Percentiles rank a stretch among this genome's conserved stretches.
Evolutionary conservation across 768 basidiomycete genomes (phyloP).

Genomic region (Psilocybe tampanensis): DNA sequence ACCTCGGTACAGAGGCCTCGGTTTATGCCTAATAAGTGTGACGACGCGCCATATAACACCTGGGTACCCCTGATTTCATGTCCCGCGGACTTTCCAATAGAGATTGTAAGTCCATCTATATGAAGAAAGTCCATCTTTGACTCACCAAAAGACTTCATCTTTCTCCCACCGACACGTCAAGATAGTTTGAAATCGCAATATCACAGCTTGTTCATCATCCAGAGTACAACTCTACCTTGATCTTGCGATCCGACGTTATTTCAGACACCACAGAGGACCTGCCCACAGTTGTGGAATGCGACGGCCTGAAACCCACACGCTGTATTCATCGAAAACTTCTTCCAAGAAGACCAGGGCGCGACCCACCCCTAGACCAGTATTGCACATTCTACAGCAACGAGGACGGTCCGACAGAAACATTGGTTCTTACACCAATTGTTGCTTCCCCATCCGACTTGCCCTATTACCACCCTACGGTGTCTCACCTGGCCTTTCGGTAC

Average conservation of each 20-base stretch:
- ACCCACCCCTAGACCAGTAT: slow-evolving; percentile 71
- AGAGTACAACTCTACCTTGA: slow-evolving; percentile 91
- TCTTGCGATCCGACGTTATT: slow-evolving; percentile 79
- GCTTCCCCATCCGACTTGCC: slow-evolving; percentile 55
- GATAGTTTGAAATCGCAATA: slow-evolving; percentile 72
- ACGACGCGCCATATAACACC: not conserved
- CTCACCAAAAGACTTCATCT: too few species aligned
- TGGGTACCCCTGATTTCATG: slow-evolving; percentile 11
- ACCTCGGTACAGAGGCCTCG: not conserved
- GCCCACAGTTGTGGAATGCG: slow-evolving; percentile 38
- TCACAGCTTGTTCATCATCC: slow-evolving; percentile 83
- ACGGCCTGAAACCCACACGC: slow-evolving; percentile 40
- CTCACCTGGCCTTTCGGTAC: slow-evolving; percentile 82
- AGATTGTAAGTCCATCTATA: slow-evolving; percentile 7
- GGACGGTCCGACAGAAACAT: slow-evolving; percentile 18
- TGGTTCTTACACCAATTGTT: slow-evolving; percentile 66
- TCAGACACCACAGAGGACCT: slow-evolving; percentile 38
- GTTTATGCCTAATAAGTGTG: not conserved
- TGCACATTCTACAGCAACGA: slow-evolving; percentile 67
- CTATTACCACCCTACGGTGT: slow-evolving; percentile 88
- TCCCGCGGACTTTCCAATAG: slow-evolving; percentile 9
- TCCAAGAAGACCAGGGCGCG: slow-evolving; percentile 78
- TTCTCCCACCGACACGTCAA: not conserved
- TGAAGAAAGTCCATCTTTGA: too few species aligned
- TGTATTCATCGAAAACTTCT: slow-evolving; percentile 70